Base-by-base conservation (phyloP, 176 grass and related monocot species). In the Musa itinerans region DNA sequence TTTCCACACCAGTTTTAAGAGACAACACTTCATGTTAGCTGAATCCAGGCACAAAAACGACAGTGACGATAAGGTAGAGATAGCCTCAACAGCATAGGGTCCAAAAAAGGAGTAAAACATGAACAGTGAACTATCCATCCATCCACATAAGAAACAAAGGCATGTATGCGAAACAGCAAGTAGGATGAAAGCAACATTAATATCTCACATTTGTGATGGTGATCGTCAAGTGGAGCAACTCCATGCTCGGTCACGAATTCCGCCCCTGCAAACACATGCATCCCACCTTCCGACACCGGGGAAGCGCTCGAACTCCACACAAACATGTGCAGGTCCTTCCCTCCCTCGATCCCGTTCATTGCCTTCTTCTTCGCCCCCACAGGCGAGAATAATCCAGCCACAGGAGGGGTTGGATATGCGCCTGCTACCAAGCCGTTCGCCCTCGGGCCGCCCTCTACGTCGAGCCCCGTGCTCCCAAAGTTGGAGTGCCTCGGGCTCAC, bases 311-410 rank as follows among this genome's bases (percentile, higher is more conserved):
- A 96, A 26, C 89, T 89, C 74, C 87, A 92, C 4, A 92, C 79
- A 74, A 92, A 92, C 90, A 92, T 92, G 84, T 92, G 90, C 50
- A 92, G 27, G 57, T 96, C 92, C 68, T 86, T 96, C 26, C 77
- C 85, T 29, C 81, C 81, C 15, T 81, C 85, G 6, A 24, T 78
- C 15, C 75, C 86, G 52, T 56, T 81, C 2, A 57, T 8, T n/a
- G 52, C 77, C 73, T 75, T 92, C 78, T 85, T 93, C 19, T 82
- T 86, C 22, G 63, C 72, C 19, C 27, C 65, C 43, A 64, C 78
- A 0, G 78, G 78, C 2, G 78, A 80, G 69, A 73, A 65, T 14
- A 80, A 52, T 1, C 78, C 78, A 23, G 17, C 52, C 5, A 80
- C 76, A 49, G 67, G 56, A 58, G 82, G 70, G 43, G 79, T 69